Evolutionary conservation across 2,329 filamentous ascomycete genomes (phyloP).

Genomic region (Gnomoniopsis smithogilvyi): DNA sequence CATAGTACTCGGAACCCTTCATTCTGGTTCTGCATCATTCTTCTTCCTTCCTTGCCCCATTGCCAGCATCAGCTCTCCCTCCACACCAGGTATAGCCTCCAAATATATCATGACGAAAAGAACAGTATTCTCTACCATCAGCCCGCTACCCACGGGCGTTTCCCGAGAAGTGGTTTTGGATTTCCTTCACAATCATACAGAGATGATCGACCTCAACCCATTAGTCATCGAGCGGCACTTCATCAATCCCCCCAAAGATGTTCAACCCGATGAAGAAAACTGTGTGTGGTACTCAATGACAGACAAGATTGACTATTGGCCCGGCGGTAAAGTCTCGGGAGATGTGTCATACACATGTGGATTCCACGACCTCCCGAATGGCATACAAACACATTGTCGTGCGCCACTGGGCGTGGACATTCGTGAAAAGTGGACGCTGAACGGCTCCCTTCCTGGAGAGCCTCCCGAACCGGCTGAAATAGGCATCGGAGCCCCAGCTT

Average conservation of each 20-base stretch:
- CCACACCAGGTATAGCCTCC: not conserved
- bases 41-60: no score
- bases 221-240: constrained; percentile 69
- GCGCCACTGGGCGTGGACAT: constrained; percentile 80
- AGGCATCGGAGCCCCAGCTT: constrained; percentile 60
- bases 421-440: constrained; percentile 72
- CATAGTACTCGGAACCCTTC: no score
- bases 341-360: constrained; percentile 76
- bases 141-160: constrained; percentile 68
- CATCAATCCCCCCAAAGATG: constrained; percentile 65
- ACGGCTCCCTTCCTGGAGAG: constrained; percentile 70
- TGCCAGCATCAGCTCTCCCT: not conserved
- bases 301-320: constrained; percentile 73
- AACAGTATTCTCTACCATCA: constrained; percentile 72
- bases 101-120: constrained; percentile 59
- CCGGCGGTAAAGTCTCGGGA: constrained; percentile 60
- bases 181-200: constrained; percentile 73
- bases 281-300: constrained; percentile 77
- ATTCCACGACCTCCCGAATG: constrained; percentile 70
- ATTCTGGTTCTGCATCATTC: no score
- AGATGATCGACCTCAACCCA: constrained; percentile 88
- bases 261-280: constrained; percentile 66
- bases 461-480: constrained; percentile 62
- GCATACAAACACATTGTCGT: constrained; percentile 79
- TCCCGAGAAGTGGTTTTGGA: constrained; percentile 67